Evolutionary conservation across 352 stramenopile species (phyloP).

Genomic region (Pythium utonaiense): DNA sequence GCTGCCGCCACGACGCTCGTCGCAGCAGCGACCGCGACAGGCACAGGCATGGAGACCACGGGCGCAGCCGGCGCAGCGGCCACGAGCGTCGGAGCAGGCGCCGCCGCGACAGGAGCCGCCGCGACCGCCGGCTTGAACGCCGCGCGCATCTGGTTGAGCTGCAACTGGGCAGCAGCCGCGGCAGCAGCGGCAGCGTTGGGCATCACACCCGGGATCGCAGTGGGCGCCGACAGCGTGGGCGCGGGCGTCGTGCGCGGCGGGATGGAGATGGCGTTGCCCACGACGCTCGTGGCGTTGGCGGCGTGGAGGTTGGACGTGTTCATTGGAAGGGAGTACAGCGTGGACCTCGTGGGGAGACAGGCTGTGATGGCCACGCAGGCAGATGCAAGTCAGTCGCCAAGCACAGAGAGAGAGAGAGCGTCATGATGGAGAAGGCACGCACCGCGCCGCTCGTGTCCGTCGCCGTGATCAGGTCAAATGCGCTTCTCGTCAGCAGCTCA

Average conservation of each 20-base stretch:
- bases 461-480: neutral
- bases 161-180: slow-evolving; percentile 36
- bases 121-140: slow-evolving; percentile 60
- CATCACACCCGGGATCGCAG: slow-evolving; percentile 17
- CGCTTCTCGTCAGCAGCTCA: slow-evolving; percentile 6
- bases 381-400: neutral
- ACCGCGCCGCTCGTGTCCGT: slow-evolving; percentile 1
- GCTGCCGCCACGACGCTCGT: slow-evolving; percentile 23
- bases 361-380: neutral
- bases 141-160: slow-evolving; percentile 66
- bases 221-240: slow-evolving; percentile 13
- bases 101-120: slow-evolving; percentile 30
- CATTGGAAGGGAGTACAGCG: slow-evolving; percentile 12
- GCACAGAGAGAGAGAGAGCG: neutral
- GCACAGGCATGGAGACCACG: slow-evolving; percentile 6
- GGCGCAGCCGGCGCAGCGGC: slow-evolving; percentile 16
- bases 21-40: slow-evolving; percentile 20
- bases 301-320: slow-evolving; percentile 71
- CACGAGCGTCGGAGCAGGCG: slow-evolving; percentile 19
- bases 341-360: slow-evolving; percentile 1
- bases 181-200: slow-evolving; percentile 31
- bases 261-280: slow-evolving; percentile 76
- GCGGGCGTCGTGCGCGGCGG: slow-evolving; percentile 36
- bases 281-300: slow-evolving; percentile 74
- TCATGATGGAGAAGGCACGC: neutral